Base-by-base conservation (phyloP, 2,329 filamentous ascomycete genomes). In the Diaporthe caulivora region DNA sequence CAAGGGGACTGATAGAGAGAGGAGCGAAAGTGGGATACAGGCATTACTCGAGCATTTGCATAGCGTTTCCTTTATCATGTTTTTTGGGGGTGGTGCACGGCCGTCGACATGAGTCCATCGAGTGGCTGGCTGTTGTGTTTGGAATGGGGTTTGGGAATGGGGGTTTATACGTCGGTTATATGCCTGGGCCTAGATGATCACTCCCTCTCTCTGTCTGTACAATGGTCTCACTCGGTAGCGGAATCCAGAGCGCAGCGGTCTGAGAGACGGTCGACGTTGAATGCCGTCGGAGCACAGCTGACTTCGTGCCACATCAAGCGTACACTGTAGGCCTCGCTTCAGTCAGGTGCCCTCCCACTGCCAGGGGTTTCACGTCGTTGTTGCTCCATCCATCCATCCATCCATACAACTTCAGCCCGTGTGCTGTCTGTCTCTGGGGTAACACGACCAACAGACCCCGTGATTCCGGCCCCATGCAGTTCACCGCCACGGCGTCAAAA, bases 1-100 rank as follows among this genome's bases (percentile, higher is more conserved):
- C 8, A 17, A 18, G 44, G 62, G 44, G 9, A 51, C 13, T 42
- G 42, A 47, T 9, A n/a, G 60, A 47, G 62, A n/a, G n/a, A n/a
- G n/a, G n/a, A n/a, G n/a, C n/a, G n/a, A 10, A 21, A 13, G 37
- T 40, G 31, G 42, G 62, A 47, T 49, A 65, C 8, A 37, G 67
- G 67, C 53, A 49, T 70, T n/a, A 31, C 40, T 47, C 42, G 40
- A 57, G 53, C 67, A 70, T 58, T 58, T 70, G 67, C 67, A 70
- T 70, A 58, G 67, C 67, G 67, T 70, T 54, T 60, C 57, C 37
- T 60, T 60, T 29, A 40, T 13, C 26, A 26, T 10, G n/a, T 42
- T 57, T 18, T 47, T 24, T n/a, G 44, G 67, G 37, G 11, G 13
- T 4, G 54, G 3, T 31, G n/a, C 42, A 18, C 34, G 49, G 29